Evolutionary conservation across 768 basidiomycete species (phyloP), one percentile per base, ranked within the genome.

Genomic region (Kwoniella botswanensis): DNA sequence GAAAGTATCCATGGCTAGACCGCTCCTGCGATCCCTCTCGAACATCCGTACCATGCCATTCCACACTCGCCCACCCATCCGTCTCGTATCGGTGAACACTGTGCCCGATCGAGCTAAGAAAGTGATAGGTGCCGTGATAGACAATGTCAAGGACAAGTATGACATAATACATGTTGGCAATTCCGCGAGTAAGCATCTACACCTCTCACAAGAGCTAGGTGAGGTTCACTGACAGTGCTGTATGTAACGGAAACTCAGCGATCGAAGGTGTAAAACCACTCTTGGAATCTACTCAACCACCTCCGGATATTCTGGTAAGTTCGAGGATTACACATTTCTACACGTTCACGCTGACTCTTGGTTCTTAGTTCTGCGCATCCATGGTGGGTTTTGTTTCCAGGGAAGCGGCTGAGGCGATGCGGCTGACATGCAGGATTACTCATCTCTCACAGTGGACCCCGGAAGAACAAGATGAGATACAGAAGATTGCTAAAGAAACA

Each of bases 71-170:
- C 10, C 42, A 11, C 75, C 77, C 41, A 59, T 80, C 70, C 76
- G 72, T 67, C 76, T 82, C 53, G 74, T 82, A 41, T 76, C 77
- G 44, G 81, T 82, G 50, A 82, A 82, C 67, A 82, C 79, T 12
- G 72, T 75, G n/a, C 82, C 82, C 15, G 82, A 82, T 21, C 71
- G 82, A 10, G 82, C 82, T 1, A 75, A 74, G 66, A 71, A 75
- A 42, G 73, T 82, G 18, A 79, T 82, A 54, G 77, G 77, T 2
- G 63, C 63, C 52, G 72, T 82, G n/a, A 79, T 80, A 59, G 76
- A 79, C 44, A 61, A 67, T 52, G 78, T 82, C 63, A 76, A 75
- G 68, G 77, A 76, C 26, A 73, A 70, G 44, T 83, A 80, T 63
- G 74, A 58, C 18, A 77, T 83, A 43, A 68, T 66, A 1, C 82